Evolutionary conservation across 2,329 filamentous ascomycete species (phyloP), one percentile per base, ranked within the genome.

Genomic region (Sclerotinia glacialis): DNA sequence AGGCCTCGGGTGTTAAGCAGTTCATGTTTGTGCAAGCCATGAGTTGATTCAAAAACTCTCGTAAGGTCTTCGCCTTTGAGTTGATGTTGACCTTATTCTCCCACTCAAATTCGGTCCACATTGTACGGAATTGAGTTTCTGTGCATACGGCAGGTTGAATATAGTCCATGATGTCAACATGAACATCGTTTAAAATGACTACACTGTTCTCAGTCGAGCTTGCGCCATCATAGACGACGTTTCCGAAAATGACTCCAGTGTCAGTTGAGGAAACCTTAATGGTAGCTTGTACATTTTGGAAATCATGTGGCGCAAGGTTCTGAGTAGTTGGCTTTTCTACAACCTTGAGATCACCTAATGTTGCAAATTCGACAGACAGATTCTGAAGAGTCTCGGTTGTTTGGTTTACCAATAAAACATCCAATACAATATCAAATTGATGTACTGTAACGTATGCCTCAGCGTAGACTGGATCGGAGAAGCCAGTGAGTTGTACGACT

Each of bases 41-140:
- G 68, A 99, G 83, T 77, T 96, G 90, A 73, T 92, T 89, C 71
- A 99, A 81, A 86, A 99, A 99, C 26, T 96, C 92, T 60, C 94
- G 87, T 69, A 99, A 83, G 37, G 87, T 90, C 82, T 94, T 96
- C 72, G 92, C 92, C 83, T 97, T 98, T 71, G 92, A 96, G 80
- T 97, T 97, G 81, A 99, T 98, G 81, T 99, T 99, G 79, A 99
- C 94, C 86, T 99, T 99, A 82, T 99, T 99, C 83, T 99, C 95
- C 95, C 95, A 99, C 78, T 99, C 95, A 72, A 99, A 99, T 77
- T 99, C 95, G 47, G 95, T 99, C 95, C 95, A 99, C 95, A 99
- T 99, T n/a, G 92, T 96, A 68, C 95, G 88, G 88, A 99, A 99
- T 76, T 98, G 93, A 14, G 94, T 97, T 83, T 99, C 95, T 5